A percentile compares a stretch with the other conserved stretches of the same genome.
These are phyloP conservation scores for Cryptosporidium viatorum DNA, from an alignment of 169 alveolate species.

Conservation along the genomic window DNA sequence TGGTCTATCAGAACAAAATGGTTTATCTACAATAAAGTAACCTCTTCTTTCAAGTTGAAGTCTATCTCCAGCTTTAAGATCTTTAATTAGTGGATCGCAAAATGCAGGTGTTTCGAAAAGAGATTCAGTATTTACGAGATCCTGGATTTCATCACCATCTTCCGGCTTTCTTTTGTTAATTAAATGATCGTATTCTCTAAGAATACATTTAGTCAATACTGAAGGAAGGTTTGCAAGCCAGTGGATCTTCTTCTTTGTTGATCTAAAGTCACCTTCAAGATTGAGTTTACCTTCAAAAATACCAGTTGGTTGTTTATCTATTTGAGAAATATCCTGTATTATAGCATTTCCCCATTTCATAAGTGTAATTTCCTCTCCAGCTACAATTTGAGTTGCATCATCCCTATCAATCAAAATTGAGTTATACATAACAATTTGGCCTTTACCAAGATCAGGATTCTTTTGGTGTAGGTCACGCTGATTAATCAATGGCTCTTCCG, in stretches of 20 bases:
- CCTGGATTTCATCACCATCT: constrained; percentile 88
- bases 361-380: constrained; percentile 95
- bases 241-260: constrained; percentile 93
- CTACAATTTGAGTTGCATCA: constrained; percentile 90
- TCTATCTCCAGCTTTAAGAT: constrained; percentile 83
- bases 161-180: constrained; percentile 92
- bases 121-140: constrained; percentile 84
- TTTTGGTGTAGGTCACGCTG: constrained; percentile 93
- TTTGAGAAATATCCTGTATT: constrained; percentile 82
- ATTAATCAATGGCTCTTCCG: constrained; percentile 81
- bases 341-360: constrained; percentile 96
- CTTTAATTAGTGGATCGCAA: constrained; percentile 77
- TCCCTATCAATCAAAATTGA: constrained; percentile 88
- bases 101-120: constrained; percentile 77
- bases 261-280: constrained; percentile 91
- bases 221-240: constrained; percentile 87
- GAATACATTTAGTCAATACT: constrained; percentile 80
- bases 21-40: constrained; percentile 92
- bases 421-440: constrained; percentile 82
- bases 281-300: constrained; percentile 84
- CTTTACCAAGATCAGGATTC: constrained; percentile 91
- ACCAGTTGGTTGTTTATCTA: constrained; percentile 77
- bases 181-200: constrained; percentile 94
- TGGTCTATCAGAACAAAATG: constrained; percentile 63
- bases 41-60: constrained; percentile 98